Conservation (phyloP, 177 flowering plant species). For the Vitis hybrid region DNA sequence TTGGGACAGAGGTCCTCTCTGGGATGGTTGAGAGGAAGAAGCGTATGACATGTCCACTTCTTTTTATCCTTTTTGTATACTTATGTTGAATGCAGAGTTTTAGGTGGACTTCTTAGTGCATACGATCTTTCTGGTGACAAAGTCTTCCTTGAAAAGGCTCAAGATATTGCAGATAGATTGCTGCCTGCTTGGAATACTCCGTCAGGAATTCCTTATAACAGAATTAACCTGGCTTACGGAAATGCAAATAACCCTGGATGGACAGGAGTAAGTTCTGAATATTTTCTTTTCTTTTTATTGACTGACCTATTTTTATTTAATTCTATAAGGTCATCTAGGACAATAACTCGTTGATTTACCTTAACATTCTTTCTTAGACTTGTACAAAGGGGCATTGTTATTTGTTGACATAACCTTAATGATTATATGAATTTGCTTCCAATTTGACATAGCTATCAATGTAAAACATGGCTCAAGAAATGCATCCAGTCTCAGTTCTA, state of each 20-base stretch:
- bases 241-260: slow-evolving; percentile 83
- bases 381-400: no score
- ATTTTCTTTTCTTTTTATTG: neutral
- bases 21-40: neutral
- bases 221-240: slow-evolving; percentile 78
- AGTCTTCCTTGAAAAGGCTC: slow-evolving; percentile 89
- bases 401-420: no score
- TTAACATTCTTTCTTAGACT: no score
- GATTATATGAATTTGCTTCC: no score
- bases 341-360: no score
- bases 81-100: slow-evolving; percentile 58
- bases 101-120: slow-evolving; percentile 98
- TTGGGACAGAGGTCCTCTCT: no score
- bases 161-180: slow-evolving; percentile 90
- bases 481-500: no score
- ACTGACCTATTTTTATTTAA: no score
- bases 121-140: slow-evolving; percentile 95
- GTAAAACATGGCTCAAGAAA: no score
- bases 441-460: no score
- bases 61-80: neutral
- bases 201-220: slow-evolving; percentile 87
- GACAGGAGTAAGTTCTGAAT: slow-evolving; percentile 79
- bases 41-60: neutral
- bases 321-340: no score
- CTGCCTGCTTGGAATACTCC: slow-evolving; percentile 99